These are phyloP conservation scores for Hypoxylon sp. DNA, from an alignment of 2,329 filamentous ascomycete genomes.

Conservation along the genomic window DNA sequence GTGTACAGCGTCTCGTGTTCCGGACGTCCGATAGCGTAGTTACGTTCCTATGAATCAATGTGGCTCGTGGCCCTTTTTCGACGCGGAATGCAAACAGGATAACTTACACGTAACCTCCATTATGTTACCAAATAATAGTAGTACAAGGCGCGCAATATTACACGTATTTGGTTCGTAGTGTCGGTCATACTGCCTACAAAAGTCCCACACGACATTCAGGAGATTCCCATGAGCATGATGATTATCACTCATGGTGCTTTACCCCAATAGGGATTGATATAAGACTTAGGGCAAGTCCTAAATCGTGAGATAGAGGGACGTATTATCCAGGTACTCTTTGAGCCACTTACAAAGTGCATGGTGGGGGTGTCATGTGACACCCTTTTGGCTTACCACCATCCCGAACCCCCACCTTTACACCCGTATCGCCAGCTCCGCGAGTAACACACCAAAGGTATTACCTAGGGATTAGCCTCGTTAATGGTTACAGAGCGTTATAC, in stretches of 20 bases:
- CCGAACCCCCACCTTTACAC: background rate
- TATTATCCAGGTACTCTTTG: background rate
- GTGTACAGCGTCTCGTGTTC: conserved; percentile 32
- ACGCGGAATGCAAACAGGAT: background rate
- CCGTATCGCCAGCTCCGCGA: background rate
- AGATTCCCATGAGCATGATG: background rate
- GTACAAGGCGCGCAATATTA: background rate
- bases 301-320: background rate
- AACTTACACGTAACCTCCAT: background rate
- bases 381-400: background rate
- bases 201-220: background rate
- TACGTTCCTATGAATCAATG: conserved; percentile 1
- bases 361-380: background rate
- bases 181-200: background rate
- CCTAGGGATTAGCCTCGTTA: too few species aligned
- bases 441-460: background rate
- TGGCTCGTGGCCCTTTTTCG: background rate
- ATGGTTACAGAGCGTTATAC: too few species aligned
- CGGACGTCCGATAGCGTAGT: conserved; percentile 26
- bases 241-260: background rate
- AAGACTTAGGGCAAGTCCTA: too few species aligned
- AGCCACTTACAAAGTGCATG: background rate
- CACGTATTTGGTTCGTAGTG: background rate
- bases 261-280: too few species aligned
- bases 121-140: background rate